A percentile compares a stretch with the other conserved stretches of the same genome.
These are phyloP conservation scores for Carex cristatella DNA, from an alignment of 176 grass and related monocot species.

Conservation along the genomic window DNA sequence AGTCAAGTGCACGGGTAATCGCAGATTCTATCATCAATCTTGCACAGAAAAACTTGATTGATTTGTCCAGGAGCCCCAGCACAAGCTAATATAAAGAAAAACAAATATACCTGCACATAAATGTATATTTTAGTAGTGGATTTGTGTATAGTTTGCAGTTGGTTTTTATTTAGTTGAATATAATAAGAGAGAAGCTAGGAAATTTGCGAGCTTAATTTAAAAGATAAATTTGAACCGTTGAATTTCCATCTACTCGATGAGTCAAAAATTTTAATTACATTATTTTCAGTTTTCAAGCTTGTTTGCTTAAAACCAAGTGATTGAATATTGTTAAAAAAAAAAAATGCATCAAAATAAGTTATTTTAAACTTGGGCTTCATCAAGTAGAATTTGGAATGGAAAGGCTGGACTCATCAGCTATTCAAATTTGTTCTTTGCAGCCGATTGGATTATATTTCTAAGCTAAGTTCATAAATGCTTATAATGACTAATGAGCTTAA, in stretches of 20 bases:
- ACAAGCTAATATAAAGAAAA: constrained; percentile 15
- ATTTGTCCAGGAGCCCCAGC: constrained; percentile 27
- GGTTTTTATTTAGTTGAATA: not conserved
- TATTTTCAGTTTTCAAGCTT: no score
- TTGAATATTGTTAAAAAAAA: no score
- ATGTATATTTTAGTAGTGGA: constrained; percentile 5
- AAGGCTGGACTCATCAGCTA: no score
- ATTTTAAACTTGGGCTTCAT: no score
- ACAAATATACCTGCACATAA: not conserved
- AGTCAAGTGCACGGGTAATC: constrained; percentile 74
- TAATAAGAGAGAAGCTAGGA: not conserved
- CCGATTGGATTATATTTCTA: not conserved
- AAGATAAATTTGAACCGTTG: not conserved
- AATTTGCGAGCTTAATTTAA: not conserved
- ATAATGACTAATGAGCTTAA: not conserved
- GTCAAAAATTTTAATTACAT: no score
- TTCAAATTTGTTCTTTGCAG: not conserved
- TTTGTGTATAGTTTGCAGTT: not conserved
- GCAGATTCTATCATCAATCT: constrained; percentile 86
- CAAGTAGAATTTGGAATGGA: no score
- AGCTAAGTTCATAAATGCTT: not conserved
- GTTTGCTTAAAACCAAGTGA: no score
- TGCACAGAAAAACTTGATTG: constrained; percentile 62
- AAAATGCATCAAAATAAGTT: no score
- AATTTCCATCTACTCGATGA: no score